Base-by-base conservation (phyloP, 345 rosid species). In the Jatropha curcas region DNA sequence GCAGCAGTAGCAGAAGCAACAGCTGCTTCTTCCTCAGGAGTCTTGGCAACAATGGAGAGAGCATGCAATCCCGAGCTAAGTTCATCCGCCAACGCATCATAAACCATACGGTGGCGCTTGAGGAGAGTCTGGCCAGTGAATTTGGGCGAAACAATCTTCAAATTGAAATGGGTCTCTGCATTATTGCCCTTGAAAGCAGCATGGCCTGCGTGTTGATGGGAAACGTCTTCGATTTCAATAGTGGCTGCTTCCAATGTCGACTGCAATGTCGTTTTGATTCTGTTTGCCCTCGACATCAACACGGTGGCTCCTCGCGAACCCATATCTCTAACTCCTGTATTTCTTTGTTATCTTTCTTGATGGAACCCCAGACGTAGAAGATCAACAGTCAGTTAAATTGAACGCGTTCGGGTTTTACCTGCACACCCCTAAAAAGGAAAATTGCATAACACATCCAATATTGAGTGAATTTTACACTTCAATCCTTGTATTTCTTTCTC, bases 171-270 rank as follows among this genome's bases (percentile, higher is more conserved):
- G 50, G 88, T 88, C 77, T 86, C 91, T 45, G 74, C 79, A 50
- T 61, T 22, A 67, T 59, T 75, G 7, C 61, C 80, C 59, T 62
- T 77, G 43, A 88, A 76, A 41, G 85, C 89, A 61, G 86, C 82
- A 43, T 84, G 97, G 37, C 97, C 89, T 10, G 93, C 88, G 77
- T 92, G 97, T 78, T 84, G 92, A 81, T 81, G 81, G 24, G 90
- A 92, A 17, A 90, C 89, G 83, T 92, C 97, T 25, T 86, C 89
- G 65, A 92, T 80, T 74, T 87, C 86, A 34, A 92, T 61, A 51
- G 66, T 24, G 46, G 62, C 76, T 8, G 86, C 76, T 50, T 84
- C 87, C 39, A 86, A 69, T 24, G 77, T 62, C 33, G 82, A 78
- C 37, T 76, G 81, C 70, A 86, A 74, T 74, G 78, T 86, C 24